Evolutionary conservation across 1,284 basidiomycete species (phyloP), one percentile per base, ranked within the genome.

Genomic region (Pseudozyma sp.): DNA sequence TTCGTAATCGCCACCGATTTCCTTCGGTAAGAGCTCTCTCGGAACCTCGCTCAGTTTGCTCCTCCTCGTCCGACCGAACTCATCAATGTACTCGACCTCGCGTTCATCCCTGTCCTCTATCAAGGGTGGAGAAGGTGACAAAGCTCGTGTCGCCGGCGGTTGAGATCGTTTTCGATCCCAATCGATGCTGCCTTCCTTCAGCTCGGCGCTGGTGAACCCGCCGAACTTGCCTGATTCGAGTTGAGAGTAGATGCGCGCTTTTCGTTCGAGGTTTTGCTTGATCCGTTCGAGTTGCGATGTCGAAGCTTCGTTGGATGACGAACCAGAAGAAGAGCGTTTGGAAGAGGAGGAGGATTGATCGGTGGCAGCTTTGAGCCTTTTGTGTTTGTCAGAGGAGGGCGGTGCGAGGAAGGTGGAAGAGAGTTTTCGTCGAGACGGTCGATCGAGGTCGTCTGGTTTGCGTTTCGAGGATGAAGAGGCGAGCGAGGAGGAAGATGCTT

Each of bases 241-340:
- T 79, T 92, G 90, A 6, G 93, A 91, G 79, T 97, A 97, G 61
- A 91, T 89, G 81, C 88, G 88, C 6, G 93, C 90, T 84, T 97
- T 97, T 48, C 90, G 88, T 83, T 92, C 90, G 52, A 97, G 85
- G 5, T 87, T 88, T 0, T 7, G 6, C 1, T 89, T 89, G 9
- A 90, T 90, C 2, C 88, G 88, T 43, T 92, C 91, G 8, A 91
- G 82, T 0, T 74, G 52, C n/a, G 59, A 16, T 1, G 49, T 45
- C 5, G 42, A 19, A n/a, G 52, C 34, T 4, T 46, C 33, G 16
- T n/a, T 10, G 10, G 4, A 6, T 9, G 5, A 10, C 24, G 10
- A 9, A 4, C 11, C 1, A 13, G 24, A 6, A 5, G 19, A 35
- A 2, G 42, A 19, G 1, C 30, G 40, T 10, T 34, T 52, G 24